A percentile compares a stretch with the other conserved stretches of the same genome.
These are phyloP conservation scores for Aspergillus vadensis DNA, from an alignment of 2,329 filamentous ascomycete genomes.

Conservation along the genomic window DNA sequence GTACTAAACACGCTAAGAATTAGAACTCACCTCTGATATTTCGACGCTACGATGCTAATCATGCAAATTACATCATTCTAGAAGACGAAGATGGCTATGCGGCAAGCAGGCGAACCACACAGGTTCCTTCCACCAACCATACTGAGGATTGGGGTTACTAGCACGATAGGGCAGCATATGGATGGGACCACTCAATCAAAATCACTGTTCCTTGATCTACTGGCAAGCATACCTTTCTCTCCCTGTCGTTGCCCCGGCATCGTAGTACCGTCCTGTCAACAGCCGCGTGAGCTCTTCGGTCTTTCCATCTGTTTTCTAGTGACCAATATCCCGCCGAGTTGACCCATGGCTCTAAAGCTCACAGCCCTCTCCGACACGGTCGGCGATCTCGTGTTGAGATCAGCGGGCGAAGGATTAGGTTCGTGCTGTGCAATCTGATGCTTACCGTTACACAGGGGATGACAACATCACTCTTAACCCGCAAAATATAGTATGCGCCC, in stretches of 20 bases:
- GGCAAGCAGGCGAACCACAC: not conserved
- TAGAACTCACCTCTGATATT: not conserved
- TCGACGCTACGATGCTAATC: not conserved
- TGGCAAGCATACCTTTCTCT: not conserved
- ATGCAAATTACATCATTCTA: not conserved
- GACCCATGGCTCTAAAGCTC: not conserved
- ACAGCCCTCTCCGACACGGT: not conserved
- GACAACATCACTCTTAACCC: not conserved
- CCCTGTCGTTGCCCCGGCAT: not conserved
- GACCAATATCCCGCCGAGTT: not conserved
- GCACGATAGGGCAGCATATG: not conserved
- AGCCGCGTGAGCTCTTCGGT: not conserved
- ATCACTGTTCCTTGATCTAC: not conserved
- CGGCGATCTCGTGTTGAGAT: not conserved
- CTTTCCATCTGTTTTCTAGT: conserved; percentile 16
- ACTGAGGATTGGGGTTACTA: not conserved
- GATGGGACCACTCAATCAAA: not conserved
- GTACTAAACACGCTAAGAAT: not conserved
- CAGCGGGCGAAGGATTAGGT: not conserved
- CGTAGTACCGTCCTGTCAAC: not conserved
- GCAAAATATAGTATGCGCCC: not conserved
- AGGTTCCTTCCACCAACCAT: not conserved
- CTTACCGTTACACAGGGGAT: not conserved
- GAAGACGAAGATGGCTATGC: not conserved
- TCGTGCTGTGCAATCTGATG: not conserved